Evolutionary conservation across 768 basidiomycete species (phyloP).

Genomic region (Boletus rex-veris): DNA sequence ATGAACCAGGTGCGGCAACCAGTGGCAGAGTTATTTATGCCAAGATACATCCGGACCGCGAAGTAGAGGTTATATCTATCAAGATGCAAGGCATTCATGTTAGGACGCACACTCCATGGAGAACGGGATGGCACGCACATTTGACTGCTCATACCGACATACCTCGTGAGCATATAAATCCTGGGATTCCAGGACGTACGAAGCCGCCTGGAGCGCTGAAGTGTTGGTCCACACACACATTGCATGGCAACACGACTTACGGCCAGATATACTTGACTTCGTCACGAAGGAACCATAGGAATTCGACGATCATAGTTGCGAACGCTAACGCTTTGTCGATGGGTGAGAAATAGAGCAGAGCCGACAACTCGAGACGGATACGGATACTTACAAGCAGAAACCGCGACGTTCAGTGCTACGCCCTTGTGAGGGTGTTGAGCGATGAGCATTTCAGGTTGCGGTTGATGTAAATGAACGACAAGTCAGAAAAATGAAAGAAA

Average conservation of each 20-base stretch:
- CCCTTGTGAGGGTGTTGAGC: background rate
- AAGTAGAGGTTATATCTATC: slow-evolving; percentile 23
- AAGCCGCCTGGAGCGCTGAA: slow-evolving; percentile 2
- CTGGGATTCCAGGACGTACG: slow-evolving; percentile 6
- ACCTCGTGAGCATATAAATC: slow-evolving; percentile 13
- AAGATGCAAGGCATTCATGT: background rate
- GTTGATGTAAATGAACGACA: background rate
- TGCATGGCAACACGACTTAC: slow-evolving; percentile 7
- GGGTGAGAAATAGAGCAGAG: background rate
- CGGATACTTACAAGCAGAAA: slow-evolving; percentile 14
- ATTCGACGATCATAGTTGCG: slow-evolving; percentile 18
- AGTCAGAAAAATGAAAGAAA: background rate
- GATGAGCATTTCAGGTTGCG: background rate
- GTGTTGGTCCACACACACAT: background rate
- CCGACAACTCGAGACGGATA: background rate
- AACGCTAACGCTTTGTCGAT: slow-evolving; percentile 3
- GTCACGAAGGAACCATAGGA: slow-evolving; percentile 6
- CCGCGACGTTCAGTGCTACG: slow-evolving; percentile 2
- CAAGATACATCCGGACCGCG: slow-evolving; percentile 16
- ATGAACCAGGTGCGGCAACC: slow-evolving; percentile 17
- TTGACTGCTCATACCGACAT: slow-evolving; percentile 14
- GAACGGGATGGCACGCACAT: slow-evolving; percentile 9
- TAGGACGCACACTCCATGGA: background rate
- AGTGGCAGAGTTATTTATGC: background rate
- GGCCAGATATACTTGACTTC: slow-evolving; percentile 21